Base-by-base conservation (phyloP, 1,284 basidiomycete species). In the Leccinum insolens region DNA sequence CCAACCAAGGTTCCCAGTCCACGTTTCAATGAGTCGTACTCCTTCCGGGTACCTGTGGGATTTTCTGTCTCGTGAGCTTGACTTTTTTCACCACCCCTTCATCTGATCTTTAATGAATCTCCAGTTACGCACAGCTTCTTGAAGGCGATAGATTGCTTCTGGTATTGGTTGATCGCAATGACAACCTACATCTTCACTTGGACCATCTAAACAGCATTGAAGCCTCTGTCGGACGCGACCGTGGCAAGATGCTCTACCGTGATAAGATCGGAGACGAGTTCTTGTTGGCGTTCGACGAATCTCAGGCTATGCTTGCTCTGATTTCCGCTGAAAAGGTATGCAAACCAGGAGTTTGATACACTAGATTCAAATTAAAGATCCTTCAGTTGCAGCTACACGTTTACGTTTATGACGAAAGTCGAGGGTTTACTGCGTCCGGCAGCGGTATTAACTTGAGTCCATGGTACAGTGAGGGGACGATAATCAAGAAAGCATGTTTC, bases 201-300 rank as follows among this genome's bases (percentile, higher is more conserved):
- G 85, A 86, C 9, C 70, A 67, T 2, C 67, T 80, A 0, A 65
- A 67, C 5, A 71, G 14, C 9, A 76, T 87, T 4, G 78, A 79
- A 14, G 68, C 69, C 22, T 80, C 83, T 0, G 72, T 83, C 9
- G 66, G 69, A 14, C 71, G 69, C 17, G 64, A 68, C 1, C 63
- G 67, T 0, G 79, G 78, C 63, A 83, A 83, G 69, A 62, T 63
- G 6, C 71, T 88, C 15, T 73, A 82, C 63, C 79, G 79, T 7
- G 81, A 82, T 62, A 85, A 83, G 69, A 79, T 86, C 17, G 87
- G 85, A 0, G 71, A 77, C 9, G 74, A 83, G 9, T 78, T 82
- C 57, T 34, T 84, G 6, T 64, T 87, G 20, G 79, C 86, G 0
- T 87, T 81, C 61, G 85, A 88, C 62, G 87, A 88, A 71, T 74